Conservation (phyloP, 2,329 filamentous ascomycete species). For the Magnaporthales sp. region DNA sequence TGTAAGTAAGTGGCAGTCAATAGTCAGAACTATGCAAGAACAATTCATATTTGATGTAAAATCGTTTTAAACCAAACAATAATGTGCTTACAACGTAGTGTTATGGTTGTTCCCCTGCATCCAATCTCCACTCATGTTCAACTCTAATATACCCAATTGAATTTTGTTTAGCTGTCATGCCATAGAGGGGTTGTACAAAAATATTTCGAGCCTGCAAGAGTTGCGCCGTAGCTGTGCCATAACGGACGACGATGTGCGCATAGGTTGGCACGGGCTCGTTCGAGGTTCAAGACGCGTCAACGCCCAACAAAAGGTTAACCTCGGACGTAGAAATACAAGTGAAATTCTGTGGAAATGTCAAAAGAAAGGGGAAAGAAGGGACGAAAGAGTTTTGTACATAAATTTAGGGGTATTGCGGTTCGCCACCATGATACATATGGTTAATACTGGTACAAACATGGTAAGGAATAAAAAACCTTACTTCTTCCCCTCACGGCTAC, state of each 20-base stretch:
- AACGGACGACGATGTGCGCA: too few species aligned
- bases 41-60: not conserved
- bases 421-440: not conserved
- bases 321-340: not conserved
- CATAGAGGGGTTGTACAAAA: not conserved
- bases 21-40: not conserved
- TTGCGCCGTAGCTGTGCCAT: too few species aligned
- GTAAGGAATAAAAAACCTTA: not conserved
- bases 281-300: not conserved
- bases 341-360: not conserved
- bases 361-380: not conserved
- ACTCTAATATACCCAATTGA: too few species aligned
- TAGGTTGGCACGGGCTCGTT: not conserved
- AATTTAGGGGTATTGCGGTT: not conserved
- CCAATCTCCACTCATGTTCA: not conserved
- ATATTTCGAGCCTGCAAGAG: too few species aligned
- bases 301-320: not conserved
- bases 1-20: not conserved
- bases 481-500: conserved; percentile 13
- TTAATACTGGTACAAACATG: not conserved
- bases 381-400: not conserved
- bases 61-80: not conserved
- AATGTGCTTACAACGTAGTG: not conserved
- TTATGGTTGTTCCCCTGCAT: not conserved
- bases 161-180: not conserved